A percentile compares a stretch with the other conserved stretches of the same genome.
phyloP scores from a whole-genome alignment of 176 grass and related monocot genomes.

The Phoenix roebelenii region DNA sequence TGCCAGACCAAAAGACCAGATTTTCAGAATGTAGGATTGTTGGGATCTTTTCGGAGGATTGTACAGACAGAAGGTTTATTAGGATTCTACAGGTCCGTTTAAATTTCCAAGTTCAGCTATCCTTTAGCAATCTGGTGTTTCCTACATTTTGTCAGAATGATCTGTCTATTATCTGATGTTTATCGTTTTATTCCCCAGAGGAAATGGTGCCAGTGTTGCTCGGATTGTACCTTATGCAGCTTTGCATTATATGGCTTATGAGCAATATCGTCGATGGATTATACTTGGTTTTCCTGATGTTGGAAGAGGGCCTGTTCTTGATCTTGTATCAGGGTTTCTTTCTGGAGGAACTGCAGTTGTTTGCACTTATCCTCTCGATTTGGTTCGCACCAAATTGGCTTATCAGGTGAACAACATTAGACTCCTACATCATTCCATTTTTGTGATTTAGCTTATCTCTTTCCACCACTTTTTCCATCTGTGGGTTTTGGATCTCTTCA shows the following conservation, averaged over 20 bases:
- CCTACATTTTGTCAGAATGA: slow-evolving; percentile 8
- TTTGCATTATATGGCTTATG: slow-evolving; percentile 98
- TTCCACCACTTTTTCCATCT: not conserved
- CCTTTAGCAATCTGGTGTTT: not conserved
- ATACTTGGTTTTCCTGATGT: slow-evolving; percentile 79
- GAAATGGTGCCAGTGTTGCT: slow-evolving; percentile 93
- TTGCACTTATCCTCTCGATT: slow-evolving; percentile 93
- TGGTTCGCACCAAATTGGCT: slow-evolving; percentile 84
- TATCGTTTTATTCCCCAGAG: slow-evolving; percentile 30
- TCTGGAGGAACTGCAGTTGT: slow-evolving; percentile 93
- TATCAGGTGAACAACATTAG: slow-evolving; percentile 49
- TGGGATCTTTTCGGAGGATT: slow-evolving; percentile 75
- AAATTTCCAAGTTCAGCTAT: slow-evolving; percentile 1
- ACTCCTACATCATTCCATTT: not conserved
- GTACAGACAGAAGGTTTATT: slow-evolving; percentile 78
- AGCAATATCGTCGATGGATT: slow-evolving; percentile 92
- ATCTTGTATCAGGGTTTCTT: slow-evolving; percentile 66
- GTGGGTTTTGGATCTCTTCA: not conserved
- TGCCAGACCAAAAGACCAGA: slow-evolving; percentile 86
- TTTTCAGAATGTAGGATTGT: slow-evolving; percentile 66
- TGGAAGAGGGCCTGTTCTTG: slow-evolving; percentile 74
- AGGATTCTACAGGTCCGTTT: slow-evolving; percentile 80
- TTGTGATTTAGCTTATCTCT: slow-evolving; percentile 4
- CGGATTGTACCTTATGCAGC: slow-evolving; percentile 94
- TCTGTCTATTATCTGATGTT: not conserved